Evolutionary conservation across 129 eudicot genomes (phyloP), one percentile per base, ranked within the genome.

Genomic region (Escallonia herrerae): DNA sequence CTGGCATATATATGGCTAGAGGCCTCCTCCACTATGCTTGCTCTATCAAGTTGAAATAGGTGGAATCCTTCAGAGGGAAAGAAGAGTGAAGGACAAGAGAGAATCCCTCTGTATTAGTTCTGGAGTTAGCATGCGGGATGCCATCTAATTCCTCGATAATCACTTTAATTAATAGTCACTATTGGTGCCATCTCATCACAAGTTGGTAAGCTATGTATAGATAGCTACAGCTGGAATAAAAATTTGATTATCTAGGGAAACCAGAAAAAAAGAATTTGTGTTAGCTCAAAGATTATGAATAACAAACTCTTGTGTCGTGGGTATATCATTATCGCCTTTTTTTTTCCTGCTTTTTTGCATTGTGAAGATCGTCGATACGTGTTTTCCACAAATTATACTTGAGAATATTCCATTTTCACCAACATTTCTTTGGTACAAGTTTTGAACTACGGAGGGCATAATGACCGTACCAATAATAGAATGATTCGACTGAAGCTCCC

Each of bases 381-480:
- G 33, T 22, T 22, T 22, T 22, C 33, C 1, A 22, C 33, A 22
- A 22, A 61, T 37, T n/a, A 4, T 22, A 4, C 65, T n/a, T 2
- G 39, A 61, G 65, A 41, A 61, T 43, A 12, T 61, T 61, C 48
- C 51, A 13, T 40, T 42, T 42, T 61, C 3, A 61, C 65, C 65
- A 42, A 61, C n/a, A n/a, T 7, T 61, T 61, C 39, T 33, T 7
- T 1, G 4, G 65, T 42, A 61, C 38, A 43, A 11, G 7, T 15
- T 6, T 60, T 60, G 43, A 60, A 45, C 65, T 45, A 14, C 50
- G 42, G 65, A 14, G 65, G 42, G 65, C 51, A 60, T 60, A 13
- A 40, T 15, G 14, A 15, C 48, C 33, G 33, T 22, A 22, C 33
- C 33, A 22, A 14, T 61, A 40, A 59, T 38, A 43, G 51, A 6